Conservation (phyloP, 2,329 filamentous ascomycete genomes). For the Calonectria honghensis region DNA sequence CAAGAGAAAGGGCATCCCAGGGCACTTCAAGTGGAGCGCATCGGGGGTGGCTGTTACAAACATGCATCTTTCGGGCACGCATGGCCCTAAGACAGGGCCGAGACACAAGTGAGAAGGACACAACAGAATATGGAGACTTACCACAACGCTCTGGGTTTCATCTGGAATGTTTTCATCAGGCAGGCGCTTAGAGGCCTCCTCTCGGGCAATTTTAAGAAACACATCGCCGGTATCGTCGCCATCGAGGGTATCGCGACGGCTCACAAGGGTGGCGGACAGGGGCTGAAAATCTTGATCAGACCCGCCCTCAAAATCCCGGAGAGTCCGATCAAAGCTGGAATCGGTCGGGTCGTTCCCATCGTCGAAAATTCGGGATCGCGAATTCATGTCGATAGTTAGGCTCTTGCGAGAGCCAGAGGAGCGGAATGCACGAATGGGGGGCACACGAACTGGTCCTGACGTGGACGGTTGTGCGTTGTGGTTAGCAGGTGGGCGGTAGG, state of each 20-base stretch:
- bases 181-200: conserved; percentile 67
- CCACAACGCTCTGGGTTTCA: conserved; percentile 63
- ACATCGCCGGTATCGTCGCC: conserved; percentile 75
- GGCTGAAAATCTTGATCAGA: conserved; percentile 55
- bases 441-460: conserved; percentile 64
- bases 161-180: conserved; percentile 59
- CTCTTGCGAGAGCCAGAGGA: conserved; percentile 75
- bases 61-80: conserved; percentile 37
- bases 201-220: conserved; percentile 75
- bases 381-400: conserved; percentile 72
- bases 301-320: conserved; percentile 71
- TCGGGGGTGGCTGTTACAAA: conserved; percentile 29
- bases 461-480: conserved; percentile 58
- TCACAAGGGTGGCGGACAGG: conserved; percentile 65
- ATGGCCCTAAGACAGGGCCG: conserved; percentile 40
- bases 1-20: conserved; percentile 22
- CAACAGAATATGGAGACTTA: conserved; percentile 62
- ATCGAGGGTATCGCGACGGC: conserved; percentile 59
- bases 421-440: conserved; percentile 74
- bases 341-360: conserved; percentile 65
- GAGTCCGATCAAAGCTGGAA: conserved; percentile 68
- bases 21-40: conserved; percentile 24
- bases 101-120: conserved; percentile 19
- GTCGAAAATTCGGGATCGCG: conserved; percentile 66
- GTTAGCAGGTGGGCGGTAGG: conserved; percentile 66